phyloP scores from a whole-genome alignment of 1,284 basidiomycete genomes.

The Boletellus deceptivus region DNA sequence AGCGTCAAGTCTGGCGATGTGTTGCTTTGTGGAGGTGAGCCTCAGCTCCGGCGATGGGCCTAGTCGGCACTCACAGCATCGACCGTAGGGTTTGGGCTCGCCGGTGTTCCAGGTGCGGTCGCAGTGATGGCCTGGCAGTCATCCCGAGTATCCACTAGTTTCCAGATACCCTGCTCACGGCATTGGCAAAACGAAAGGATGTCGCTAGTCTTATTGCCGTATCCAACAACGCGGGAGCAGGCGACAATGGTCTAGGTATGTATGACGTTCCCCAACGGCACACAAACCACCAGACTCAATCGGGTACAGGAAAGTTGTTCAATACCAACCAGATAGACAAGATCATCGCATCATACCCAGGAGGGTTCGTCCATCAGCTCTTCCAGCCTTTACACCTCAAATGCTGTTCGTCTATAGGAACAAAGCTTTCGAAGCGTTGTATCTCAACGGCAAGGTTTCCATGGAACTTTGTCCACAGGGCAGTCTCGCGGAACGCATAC shows the following conservation, averaged over 20 bases:
- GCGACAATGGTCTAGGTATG: conserved; percentile 77
- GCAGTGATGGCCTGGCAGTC: neutral
- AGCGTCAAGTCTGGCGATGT: conserved; percentile 79
- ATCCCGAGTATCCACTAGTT: neutral
- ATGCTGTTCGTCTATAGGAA: conserved; percentile 47
- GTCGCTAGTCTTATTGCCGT: conserved; percentile 77
- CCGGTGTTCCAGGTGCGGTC: conserved; percentile 65
- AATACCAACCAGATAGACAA: conserved; percentile 78
- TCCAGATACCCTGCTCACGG: conserved; percentile 81
- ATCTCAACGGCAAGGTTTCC: conserved; percentile 78
- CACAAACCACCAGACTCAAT: conserved; percentile 3
- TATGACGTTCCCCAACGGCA: conserved; percentile 5
- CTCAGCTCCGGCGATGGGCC: neutral
- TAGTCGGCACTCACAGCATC: neutral
- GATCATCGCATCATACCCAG: conserved; percentile 87
- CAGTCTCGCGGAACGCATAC: conserved; percentile 87
- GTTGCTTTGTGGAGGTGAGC: conserved; percentile 78
- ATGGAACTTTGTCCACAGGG: conserved; percentile 91
- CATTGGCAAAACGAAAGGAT: conserved; percentile 71
- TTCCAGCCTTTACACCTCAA: neutral
- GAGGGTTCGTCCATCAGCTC: conserved; percentile 52
- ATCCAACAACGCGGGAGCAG: conserved; percentile 88
- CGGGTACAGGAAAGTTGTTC: conserved; percentile 66
- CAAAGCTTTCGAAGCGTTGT: conserved; percentile 74
- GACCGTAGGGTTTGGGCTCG: conserved; percentile 69